Base-by-base conservation (phyloP, 2,329 filamentous ascomycete species). In the Calonectria multiphialidica region DNA sequence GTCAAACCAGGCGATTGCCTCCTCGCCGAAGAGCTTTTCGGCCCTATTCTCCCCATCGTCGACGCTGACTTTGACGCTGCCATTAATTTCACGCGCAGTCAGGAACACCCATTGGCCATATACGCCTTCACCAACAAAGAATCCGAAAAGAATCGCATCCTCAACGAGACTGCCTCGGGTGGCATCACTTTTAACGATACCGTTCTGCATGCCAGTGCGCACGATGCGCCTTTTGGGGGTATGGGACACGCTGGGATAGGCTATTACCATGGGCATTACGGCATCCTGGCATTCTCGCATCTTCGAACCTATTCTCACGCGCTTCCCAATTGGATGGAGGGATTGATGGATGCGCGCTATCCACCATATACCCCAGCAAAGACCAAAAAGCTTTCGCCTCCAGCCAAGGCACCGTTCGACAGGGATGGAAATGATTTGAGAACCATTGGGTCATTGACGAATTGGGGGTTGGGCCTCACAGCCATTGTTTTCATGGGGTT, bases 151-250 rank as follows among this genome's bases (percentile, higher is more conserved):
- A 74, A 81, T 18, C 78, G 80, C 55, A 81, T 78, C 49, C 68
- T 76, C 35, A 71, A 74, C 68, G 69, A 78, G 69, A 81, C 81
- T 18, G 81, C 78, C 18, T 87, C 85, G 9, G 86, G 86, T 33
- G 85, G 85, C 30, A 85, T 87, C 61, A 86, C 84, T 1, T 80
- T 87, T 75, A 87, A 88, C 73, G 85, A 86, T 72, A 78, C 81
- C 33, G 76, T 82, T 50, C 71, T 85, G 6, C 86, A 87, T 64
- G 81, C 82, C 45, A 40, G 78, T 76, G 79, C 83, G 42, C 21
- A 44, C 21, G 57, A 44, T 2, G 37, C 57, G 8, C 57, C 57
- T 40, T 61, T 61, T 12, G 57, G 37, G 2, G 57, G 57, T 10
- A 15, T 30, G 21, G 57, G 57, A 1, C 23, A 44, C 28, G 12